These are phyloP conservation scores for Pugionium dolabratum DNA, from an alignment of 345 rosid species.

Conservation along the genomic window DNA sequence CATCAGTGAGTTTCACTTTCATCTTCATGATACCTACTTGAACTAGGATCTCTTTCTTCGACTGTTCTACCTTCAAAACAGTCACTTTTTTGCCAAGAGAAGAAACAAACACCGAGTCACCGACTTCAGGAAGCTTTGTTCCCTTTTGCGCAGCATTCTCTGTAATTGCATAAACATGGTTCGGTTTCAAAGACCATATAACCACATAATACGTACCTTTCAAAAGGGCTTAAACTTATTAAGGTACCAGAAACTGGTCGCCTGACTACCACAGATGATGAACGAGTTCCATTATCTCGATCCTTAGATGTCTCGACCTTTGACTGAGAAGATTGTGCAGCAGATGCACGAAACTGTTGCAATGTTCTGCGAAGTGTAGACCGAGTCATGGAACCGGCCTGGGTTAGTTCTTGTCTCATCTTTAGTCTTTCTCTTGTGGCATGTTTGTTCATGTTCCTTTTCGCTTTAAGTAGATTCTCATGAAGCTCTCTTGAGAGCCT, in stretches of 20 bases:
- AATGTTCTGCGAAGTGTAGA: conserved; percentile 65
- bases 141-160: conserved; percentile 41
- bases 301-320: conserved; percentile 28
- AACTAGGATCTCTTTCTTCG: conserved; percentile 70
- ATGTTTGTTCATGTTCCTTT: conserved; percentile 59
- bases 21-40: conserved; percentile 85
- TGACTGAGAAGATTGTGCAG: conserved; percentile 43
- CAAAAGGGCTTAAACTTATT: conserved; percentile 13
- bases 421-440: conserved; percentile 45
- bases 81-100: conserved; percentile 69
- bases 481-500: conserved; percentile 70
- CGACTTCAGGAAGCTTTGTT: conserved; percentile 57
- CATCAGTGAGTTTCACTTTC: conserved; percentile 62
- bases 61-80: conserved; percentile 65
- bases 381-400: conserved; percentile 60
- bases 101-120: conserved; percentile 60
- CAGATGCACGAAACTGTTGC: conserved; percentile 55
- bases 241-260: conserved; percentile 48
- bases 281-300: conserved; percentile 33
- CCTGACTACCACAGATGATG: conserved; percentile 41
- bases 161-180: conserved; percentile 13
- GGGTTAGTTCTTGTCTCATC: conserved; percentile 56
- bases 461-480: conserved; percentile 50
- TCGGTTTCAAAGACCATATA: conserved; percentile 12
- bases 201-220: conserved; percentile 2